These are phyloP conservation scores for Sporothrix euskadiensis DNA, from an alignment of 2,329 filamentous ascomycete genomes.

Conservation along the genomic window DNA sequence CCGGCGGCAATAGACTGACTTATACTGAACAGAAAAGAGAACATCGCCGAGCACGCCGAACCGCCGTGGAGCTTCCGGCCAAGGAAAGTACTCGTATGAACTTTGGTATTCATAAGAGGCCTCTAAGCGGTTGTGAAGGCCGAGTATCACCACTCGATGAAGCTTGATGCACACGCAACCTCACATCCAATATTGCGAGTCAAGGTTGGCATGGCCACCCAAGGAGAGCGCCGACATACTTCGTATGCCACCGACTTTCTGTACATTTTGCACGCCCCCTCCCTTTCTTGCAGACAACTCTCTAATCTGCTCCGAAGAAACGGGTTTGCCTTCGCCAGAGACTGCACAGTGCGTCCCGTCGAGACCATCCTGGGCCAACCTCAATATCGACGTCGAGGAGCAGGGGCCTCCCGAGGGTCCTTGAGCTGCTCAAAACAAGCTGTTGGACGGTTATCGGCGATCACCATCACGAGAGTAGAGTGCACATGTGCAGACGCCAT, in stretches of 20 bases:
- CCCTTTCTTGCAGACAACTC: not conserved
- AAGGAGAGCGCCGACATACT: not conserved
- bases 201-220: not conserved
- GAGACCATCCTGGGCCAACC: not conserved
- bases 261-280: not conserved
- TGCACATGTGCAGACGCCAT: not conserved
- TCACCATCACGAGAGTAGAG: not conserved
- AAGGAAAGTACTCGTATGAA: not conserved
- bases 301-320: not conserved
- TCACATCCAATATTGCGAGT: not conserved
- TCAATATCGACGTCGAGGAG: not conserved
- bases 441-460: not conserved
- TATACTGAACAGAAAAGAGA: not conserved
- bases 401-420: not conserved
- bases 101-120: not conserved
- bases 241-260: not conserved
- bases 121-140: not conserved
- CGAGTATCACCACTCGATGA: not conserved
- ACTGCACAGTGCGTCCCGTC: not conserved
- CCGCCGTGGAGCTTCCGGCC: not conserved
- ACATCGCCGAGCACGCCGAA: constrained; percentile 10
- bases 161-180: not conserved
- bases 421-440: not conserved
- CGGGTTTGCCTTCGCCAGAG: not conserved
- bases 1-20: not conserved